Evolutionary conservation across 1,284 basidiomycete species (phyloP).

Genomic region (Ganoderma multipileum): DNA sequence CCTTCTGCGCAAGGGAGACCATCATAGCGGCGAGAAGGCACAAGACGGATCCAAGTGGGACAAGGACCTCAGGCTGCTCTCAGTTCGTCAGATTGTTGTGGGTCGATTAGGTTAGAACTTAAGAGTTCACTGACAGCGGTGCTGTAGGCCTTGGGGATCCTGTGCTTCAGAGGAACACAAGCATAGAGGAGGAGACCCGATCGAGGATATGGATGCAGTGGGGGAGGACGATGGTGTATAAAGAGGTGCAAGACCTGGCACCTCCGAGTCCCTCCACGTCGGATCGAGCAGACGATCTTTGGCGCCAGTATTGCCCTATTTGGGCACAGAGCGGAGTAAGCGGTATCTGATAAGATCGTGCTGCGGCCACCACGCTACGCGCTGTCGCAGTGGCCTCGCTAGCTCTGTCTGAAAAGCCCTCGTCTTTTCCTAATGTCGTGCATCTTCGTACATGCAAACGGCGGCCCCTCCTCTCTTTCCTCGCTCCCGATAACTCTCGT

Average conservation of each 20-base stretch:
- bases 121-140: slow-evolving; percentile 21
- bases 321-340: no score
- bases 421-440: slow-evolving; percentile 5
- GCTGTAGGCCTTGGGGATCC: slow-evolving; percentile 46
- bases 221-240: no score
- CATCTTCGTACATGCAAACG: slow-evolving; percentile 15
- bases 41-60: slow-evolving; percentile 41
- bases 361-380: no score
- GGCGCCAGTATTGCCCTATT: no score
- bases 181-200: slow-evolving; percentile 47
- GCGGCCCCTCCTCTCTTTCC: background rate
- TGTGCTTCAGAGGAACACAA: slow-evolving; percentile 38
- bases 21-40: slow-evolving; percentile 44
- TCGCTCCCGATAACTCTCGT: slow-evolving; percentile 6
- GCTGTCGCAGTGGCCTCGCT: no score
- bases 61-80: slow-evolving; percentile 37
- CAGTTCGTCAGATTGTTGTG: background rate
- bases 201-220: no score
- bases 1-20: slow-evolving; percentile 40
- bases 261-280: no score
- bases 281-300: no score
- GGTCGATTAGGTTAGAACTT: background rate
- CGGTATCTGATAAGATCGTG: no score
- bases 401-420: background rate
- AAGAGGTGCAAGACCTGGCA: no score